Evolutionary conservation across 164 flowering plant species (phyloP).

Genomic region (Tetracentron sinense): DNA sequence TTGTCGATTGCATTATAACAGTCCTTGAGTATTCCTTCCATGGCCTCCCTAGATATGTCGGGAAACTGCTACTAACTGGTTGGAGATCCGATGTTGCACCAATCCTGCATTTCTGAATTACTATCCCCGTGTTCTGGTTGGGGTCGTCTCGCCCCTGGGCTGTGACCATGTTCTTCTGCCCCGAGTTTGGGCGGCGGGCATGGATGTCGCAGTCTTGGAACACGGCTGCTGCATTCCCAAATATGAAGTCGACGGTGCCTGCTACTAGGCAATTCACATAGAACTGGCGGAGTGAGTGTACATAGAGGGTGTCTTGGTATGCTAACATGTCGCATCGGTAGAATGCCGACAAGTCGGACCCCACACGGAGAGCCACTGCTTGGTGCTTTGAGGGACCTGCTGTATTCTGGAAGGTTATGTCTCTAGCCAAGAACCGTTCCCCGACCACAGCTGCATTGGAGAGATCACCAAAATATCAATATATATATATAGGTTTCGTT

Average conservation of each 20-base stretch:
- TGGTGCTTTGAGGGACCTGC: not conserved
- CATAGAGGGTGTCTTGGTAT: slow-evolving; percentile 3
- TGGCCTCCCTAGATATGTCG: not conserved
- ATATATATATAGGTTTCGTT: no score
- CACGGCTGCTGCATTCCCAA: not conserved
- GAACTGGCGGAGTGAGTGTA: slow-evolving; percentile 3
- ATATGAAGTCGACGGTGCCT: slow-evolving; percentile 1
- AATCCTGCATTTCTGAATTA: not conserved
- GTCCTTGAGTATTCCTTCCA: no score
- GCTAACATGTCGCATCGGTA: not conserved
- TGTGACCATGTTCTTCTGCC: not conserved
- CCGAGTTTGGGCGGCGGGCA: not conserved
- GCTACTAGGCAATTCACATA: not conserved
- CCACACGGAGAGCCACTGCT: not conserved
- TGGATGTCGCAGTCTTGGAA: slow-evolving; percentile 2
- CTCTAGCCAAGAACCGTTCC: not conserved
- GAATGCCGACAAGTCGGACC: not conserved
- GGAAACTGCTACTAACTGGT: not conserved
- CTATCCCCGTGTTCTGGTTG: not conserved
- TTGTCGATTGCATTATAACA: not conserved
- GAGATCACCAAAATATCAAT: not conserved
- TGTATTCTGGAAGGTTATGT: not conserved
- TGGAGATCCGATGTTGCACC: not conserved
- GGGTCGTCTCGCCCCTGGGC: not conserved
- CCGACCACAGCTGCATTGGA: not conserved